These are phyloP conservation scores for Wickerhamiella domercqiae DNA, from an alignment of 805 yeast genomes.

Conservation along the genomic window DNA sequence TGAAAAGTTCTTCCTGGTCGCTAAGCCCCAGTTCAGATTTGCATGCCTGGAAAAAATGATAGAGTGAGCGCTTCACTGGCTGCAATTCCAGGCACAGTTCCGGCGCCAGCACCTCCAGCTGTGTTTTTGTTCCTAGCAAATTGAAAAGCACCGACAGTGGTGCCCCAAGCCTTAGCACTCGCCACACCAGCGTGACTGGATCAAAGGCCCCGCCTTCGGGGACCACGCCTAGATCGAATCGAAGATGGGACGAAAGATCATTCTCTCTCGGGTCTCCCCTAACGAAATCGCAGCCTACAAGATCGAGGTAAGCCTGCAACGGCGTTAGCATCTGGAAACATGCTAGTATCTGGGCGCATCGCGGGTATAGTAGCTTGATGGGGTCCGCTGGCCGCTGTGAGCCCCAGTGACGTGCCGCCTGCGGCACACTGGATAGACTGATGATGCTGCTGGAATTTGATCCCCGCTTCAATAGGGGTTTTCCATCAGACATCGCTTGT, in stretches of 20 bases:
- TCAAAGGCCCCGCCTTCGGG: conserved; percentile 43
- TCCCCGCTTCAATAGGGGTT: conserved; percentile 3
- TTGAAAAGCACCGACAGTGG: conserved; percentile 81
- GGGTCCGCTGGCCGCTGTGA: conserved; percentile 23
- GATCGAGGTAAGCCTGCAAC: conserved; percentile 47
- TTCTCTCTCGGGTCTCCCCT: conserved; percentile 24
- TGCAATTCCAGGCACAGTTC: conserved; percentile 68
- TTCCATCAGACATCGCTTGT: no score
- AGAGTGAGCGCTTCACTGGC: conserved; percentile 75
- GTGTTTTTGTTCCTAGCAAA: conserved; percentile 20
- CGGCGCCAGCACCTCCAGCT: conserved; percentile 38
- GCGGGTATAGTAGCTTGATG: conserved; percentile 53
- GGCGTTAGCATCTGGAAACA: conserved; percentile 47
- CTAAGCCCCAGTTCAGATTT: conserved; percentile 56
- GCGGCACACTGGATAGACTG: conserved; percentile 10
- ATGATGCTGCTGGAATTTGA: conserved; percentile 3
- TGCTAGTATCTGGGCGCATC: conserved; percentile 41
- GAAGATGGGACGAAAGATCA: conserved; percentile 13
- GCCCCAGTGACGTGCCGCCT: conserved; percentile 14
- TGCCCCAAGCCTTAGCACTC: conserved; percentile 79
- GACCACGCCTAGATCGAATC: conserved; percentile 45
- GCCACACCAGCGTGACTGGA: conserved; percentile 84
- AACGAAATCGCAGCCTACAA: conserved; percentile 17
- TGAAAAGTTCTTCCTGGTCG: conserved; percentile 63
- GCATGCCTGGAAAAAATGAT: conserved; percentile 79